Evolutionary conservation across 176 grass and related monocot genomes (phyloP).

Genomic region (Chrysopogon serrulatus): DNA sequence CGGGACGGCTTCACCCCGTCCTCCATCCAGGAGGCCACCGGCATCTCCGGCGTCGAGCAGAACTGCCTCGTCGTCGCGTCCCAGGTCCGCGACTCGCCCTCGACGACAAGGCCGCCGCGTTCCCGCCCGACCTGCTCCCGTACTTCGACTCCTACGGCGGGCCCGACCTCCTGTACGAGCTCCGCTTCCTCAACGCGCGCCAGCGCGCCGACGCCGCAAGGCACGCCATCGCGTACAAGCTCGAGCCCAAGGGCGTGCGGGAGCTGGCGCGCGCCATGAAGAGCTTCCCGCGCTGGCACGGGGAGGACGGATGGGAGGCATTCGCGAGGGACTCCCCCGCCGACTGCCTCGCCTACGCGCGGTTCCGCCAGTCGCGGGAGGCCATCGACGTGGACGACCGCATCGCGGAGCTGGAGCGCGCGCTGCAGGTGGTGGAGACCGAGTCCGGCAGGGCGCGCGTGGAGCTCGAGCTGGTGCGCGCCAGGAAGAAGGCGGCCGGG

Average conservation of each 20-base stretch:
- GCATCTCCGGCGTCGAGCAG: conserved; percentile 78
- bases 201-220: conserved; percentile 50
- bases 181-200: conserved; percentile 58
- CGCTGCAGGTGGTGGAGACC: conserved; percentile 52
- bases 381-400: conserved; percentile 21
- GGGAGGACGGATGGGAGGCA: conserved; percentile 50
- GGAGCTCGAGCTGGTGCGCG: conserved; percentile 51
- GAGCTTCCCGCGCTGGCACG: conserved; percentile 61
- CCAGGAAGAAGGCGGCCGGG: conserved; percentile 20
- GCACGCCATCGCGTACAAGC: conserved; percentile 31
- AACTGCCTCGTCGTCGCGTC: conserved; percentile 62
- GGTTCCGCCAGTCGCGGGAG: conserved; percentile 68
- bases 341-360: conserved; percentile 79
- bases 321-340: conserved; percentile 48
- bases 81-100: conserved; percentile 77
- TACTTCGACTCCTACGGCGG: conserved; percentile 62
- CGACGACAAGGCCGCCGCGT: not conserved
- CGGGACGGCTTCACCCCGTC: conserved; percentile 70
- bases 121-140: conserved; percentile 43
- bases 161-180: conserved; percentile 78
- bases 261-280: conserved; percentile 63
- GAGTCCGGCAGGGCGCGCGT: conserved; percentile 32
- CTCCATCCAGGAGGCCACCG: conserved; percentile 78
- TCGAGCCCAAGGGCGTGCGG: conserved; percentile 53
- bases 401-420: conserved; percentile 49